phyloP scores from a whole-genome alignment of 495 filamentous ascomycete genomes.

The Physcia stellaris region DNA sequence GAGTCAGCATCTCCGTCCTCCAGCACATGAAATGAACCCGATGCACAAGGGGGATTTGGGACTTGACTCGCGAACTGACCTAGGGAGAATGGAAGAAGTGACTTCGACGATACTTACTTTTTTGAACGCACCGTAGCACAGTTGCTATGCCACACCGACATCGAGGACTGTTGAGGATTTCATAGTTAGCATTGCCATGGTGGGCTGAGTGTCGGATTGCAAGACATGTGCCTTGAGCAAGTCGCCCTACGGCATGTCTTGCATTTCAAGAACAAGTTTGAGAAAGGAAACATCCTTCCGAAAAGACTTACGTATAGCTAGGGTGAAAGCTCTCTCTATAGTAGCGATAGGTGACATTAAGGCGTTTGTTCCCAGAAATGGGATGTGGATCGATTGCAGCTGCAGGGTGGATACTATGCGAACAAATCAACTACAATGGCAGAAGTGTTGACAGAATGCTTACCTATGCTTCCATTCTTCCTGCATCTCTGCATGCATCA shows the following conservation, averaged over 20 bases:
- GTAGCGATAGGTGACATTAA: slow-evolving; percentile 90
- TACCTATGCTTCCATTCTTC: slow-evolving; percentile 41
- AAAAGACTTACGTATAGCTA: slow-evolving; percentile 18
- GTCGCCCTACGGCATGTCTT: no score
- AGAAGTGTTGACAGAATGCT: no score
- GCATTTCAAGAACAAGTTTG: no score
- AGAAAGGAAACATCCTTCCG: background rate
- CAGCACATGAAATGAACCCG: no score
- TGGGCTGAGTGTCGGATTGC: no score
- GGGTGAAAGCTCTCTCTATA: slow-evolving; percentile 69
- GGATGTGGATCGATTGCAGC: slow-evolving; percentile 70
- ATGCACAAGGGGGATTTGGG: no score
- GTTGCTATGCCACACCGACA: slow-evolving; percentile 57
- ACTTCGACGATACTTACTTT: no score
- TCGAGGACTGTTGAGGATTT: slow-evolving; percentile 33
- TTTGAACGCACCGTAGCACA: slow-evolving; percentile 67
- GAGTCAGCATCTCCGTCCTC: no score
- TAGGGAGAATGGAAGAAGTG: no score
- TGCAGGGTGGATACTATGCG: slow-evolving; percentile 54
- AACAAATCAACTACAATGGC: slow-evolving; percentile 42
- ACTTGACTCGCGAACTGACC: no score
- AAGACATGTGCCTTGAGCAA: no score
- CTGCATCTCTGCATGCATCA: slow-evolving; percentile 85
- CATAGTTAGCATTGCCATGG: no score
- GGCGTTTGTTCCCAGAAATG: slow-evolving; percentile 58